phyloP scores from a whole-genome alignment of 2,329 filamentous ascomycete genomes.

The Ceratocystis papillata region DNA sequence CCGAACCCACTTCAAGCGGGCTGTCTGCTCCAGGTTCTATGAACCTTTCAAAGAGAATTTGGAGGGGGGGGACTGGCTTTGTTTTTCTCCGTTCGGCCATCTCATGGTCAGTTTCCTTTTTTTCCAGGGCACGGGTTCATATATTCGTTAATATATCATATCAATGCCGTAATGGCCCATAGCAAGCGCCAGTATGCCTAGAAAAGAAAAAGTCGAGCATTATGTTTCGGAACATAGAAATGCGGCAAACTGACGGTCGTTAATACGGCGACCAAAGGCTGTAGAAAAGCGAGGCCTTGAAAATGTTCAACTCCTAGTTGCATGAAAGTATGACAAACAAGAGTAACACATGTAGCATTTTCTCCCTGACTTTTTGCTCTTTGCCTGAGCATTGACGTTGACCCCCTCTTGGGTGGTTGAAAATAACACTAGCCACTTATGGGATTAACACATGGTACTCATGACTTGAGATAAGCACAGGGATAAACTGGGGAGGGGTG shows the following conservation, averaged over 20 bases:
- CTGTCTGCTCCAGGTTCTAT: slow-evolving; percentile 1
- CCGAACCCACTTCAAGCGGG: slow-evolving; percentile 7
- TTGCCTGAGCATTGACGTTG: neutral
- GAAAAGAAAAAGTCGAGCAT: neutral
- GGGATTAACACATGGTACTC: neutral
- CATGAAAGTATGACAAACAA: slow-evolving; percentile 1
- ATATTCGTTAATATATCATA: neutral
- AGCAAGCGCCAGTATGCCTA: neutral
- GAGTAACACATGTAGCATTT: neutral
- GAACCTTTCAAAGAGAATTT: neutral
- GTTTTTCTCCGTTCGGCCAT: neutral
- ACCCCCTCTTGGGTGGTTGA: neutral
- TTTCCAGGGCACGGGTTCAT: neutral
- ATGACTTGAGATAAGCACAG: neutral
- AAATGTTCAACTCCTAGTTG: neutral
- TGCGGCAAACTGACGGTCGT: neutral
- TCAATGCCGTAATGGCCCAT: neutral
- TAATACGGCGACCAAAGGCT: neutral
- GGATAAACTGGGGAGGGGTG: neutral
- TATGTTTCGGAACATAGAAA: neutral
- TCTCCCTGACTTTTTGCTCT: neutral
- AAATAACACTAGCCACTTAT: neutral
- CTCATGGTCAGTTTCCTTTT: neutral
- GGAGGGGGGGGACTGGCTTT: neutral
- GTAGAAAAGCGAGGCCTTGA: neutral